These are phyloP conservation scores for Azolla pinnata DNA, from an alignment of 75 land plant genomes.

Conservation along the genomic window DNA sequence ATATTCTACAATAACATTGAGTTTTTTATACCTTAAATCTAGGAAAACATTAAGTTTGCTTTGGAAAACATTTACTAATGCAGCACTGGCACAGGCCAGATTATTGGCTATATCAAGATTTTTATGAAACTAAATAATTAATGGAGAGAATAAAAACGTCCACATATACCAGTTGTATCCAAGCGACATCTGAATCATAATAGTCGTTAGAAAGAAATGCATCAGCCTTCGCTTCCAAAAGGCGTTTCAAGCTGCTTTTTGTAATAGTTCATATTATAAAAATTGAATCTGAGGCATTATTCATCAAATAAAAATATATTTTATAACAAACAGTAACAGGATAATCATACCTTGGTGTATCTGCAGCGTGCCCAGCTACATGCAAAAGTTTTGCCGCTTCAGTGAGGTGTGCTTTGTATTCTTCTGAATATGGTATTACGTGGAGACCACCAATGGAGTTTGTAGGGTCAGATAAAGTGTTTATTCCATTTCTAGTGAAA, in stretches of 20 bases:
- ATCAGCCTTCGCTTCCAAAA: constrained; percentile 68
- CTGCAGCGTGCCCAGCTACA: constrained; percentile 47
- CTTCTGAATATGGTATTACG: constrained; percentile 56
- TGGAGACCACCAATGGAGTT: neutral
- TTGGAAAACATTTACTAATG: too few species aligned
- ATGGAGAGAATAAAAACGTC: neutral
- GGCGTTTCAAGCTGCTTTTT: constrained; percentile 58
- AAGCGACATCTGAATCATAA: constrained; percentile 88
- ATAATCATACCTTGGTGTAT: constrained; percentile 5
- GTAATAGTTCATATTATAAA: neutral
- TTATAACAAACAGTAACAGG: neutral
- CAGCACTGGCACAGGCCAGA: too few species aligned
- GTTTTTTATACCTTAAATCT: too few species aligned
- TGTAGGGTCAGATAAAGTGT: neutral
- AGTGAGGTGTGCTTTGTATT: constrained; percentile 35
- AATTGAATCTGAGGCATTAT: neutral
- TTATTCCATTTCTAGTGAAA: too few species aligned
- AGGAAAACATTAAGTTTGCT: too few species aligned
- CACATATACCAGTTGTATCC: constrained; percentile 88
- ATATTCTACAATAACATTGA: too few species aligned
- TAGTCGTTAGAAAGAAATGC: constrained; percentile 92
- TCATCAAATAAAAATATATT: neutral
- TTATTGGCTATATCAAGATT: too few species aligned
- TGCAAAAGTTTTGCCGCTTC: constrained; percentile 55
- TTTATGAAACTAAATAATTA: neutral